A percentile compares a stretch with the other conserved stretches of the same genome.
These are phyloP conservation scores for Psilocybe tampanensis DNA, from an alignment of 768 basidiomycete genomes.

Conservation along the genomic window DNA sequence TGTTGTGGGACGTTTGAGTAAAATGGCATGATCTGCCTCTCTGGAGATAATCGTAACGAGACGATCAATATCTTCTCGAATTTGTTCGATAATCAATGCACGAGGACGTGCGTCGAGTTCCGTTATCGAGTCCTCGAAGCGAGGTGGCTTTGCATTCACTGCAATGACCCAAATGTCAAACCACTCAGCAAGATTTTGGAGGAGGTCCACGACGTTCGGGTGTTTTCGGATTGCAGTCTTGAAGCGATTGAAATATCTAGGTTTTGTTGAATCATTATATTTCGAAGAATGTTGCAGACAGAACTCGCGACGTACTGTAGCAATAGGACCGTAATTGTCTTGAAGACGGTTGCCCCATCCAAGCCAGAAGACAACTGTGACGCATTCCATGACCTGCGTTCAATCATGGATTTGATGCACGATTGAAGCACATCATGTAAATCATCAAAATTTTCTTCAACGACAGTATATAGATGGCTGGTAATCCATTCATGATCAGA, in stretches of 20 bases:
- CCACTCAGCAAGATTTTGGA: conserved; percentile 49
- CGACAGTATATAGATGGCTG: conserved; percentile 46
- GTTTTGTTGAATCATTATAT: background rate
- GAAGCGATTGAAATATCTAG: conserved; percentile 59
- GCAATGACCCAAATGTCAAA: conserved; percentile 48
- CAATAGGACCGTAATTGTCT: conserved; percentile 47
- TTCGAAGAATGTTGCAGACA: conserved; percentile 8
- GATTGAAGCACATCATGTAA: conserved; percentile 41
- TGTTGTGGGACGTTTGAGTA: conserved; percentile 4
- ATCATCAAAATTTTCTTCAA: conserved; percentile 47
- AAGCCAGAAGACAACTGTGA: conserved; percentile 10
- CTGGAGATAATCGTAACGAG: conserved; percentile 51
- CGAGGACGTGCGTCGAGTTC: conserved; percentile 29
- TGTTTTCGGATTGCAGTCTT: conserved; percentile 52
- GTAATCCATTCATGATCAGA: background rate
- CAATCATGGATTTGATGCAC: conserved; percentile 40
- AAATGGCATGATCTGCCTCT: conserved; percentile 33
- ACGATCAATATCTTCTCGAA: conserved; percentile 36
- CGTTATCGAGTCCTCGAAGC: conserved; percentile 47
- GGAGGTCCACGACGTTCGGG: conserved; percentile 43
- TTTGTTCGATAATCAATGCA: conserved; percentile 37
- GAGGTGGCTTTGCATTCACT: conserved; percentile 34
- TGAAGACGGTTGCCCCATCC: conserved; percentile 43
- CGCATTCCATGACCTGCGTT: conserved; percentile 38
- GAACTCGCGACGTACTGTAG: conserved; percentile 43